Conservation (phyloP, 495 filamentous ascomycete species). For the Neurospora tetraspora region DNA sequence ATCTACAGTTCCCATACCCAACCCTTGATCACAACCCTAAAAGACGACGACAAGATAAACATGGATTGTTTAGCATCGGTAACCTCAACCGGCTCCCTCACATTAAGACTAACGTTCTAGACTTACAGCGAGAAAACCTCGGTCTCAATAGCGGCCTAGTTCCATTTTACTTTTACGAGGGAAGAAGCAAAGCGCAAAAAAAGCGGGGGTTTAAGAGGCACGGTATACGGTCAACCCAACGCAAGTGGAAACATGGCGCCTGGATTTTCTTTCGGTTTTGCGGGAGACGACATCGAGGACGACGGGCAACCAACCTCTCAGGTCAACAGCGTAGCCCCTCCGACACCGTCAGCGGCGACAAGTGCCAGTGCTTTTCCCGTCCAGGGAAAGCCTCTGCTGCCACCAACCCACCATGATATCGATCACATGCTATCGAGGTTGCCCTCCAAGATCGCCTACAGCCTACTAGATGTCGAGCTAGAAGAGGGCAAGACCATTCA, state of each 20-base stretch:
- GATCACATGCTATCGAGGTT: slow-evolving; percentile 53
- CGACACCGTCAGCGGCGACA: slow-evolving; percentile 17
- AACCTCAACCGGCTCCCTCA: neutral
- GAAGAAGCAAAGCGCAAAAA: neutral
- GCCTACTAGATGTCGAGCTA: slow-evolving; percentile 45
- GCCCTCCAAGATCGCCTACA: slow-evolving; percentile 72
- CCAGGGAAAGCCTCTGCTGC: slow-evolving; percentile 37
- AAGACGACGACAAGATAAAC: neutral
- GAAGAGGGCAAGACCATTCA: slow-evolving; percentile 34
- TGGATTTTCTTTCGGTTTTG: slow-evolving; percentile 71
- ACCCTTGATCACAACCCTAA: neutral
- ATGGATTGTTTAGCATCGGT: neutral
- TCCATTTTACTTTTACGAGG: neutral
- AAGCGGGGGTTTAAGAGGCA: neutral
- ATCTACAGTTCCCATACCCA: neutral
- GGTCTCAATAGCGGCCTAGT: neutral
- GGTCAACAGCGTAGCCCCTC: neutral
- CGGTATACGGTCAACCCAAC: neutral
- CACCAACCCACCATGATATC: slow-evolving; percentile 32
- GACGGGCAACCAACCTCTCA: slow-evolving; percentile 30
- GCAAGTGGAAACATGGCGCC: slow-evolving; percentile 6
- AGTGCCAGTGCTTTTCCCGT: slow-evolving; percentile 36
- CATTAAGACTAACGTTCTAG: neutral
- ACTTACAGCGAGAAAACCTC: neutral
- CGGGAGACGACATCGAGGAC: slow-evolving; percentile 74